These are phyloP conservation scores for Pseudopithomyces maydicus DNA, from an alignment of 2,329 filamentous ascomycete species.

Conservation along the genomic window DNA sequence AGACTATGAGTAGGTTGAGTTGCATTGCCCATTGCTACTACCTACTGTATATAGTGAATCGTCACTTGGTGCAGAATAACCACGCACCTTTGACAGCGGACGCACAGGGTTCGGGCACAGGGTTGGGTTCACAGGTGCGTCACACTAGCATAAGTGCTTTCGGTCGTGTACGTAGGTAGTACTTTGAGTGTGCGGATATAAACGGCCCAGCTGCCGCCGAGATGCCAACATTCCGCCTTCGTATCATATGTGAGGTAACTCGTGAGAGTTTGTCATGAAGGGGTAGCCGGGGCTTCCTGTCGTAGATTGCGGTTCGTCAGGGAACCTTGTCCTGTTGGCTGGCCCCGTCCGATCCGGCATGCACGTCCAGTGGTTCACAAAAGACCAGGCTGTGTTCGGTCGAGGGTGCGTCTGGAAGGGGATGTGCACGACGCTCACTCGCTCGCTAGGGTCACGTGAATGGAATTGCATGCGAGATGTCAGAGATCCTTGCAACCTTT, in stretches of 20 bases:
- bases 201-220: too few relatives aligned
- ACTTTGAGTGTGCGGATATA: not conserved
- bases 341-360: not conserved
- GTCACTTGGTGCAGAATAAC: not conserved
- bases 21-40: slow-evolving; percentile 4
- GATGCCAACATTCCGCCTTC: not conserved
- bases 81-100: not conserved
- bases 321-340: too few relatives aligned
- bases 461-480: slow-evolving; percentile 31
- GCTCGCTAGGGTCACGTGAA: slow-evolving; percentile 33
- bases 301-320: too few relatives aligned
- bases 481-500: slow-evolving; percentile 23
- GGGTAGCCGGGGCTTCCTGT: not conserved
- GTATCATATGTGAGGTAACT: not conserved
- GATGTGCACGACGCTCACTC: slow-evolving; percentile 13
- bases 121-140: not conserved
- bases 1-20: not conserved
- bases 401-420: slow-evolving; percentile 7
- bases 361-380: not conserved
- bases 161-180: too few relatives aligned
- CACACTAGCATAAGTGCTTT: not conserved
- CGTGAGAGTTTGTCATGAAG: not conserved
- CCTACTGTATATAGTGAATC: not conserved
- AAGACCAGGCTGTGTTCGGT: not conserved
- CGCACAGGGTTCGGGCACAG: not conserved